Base-by-base conservation (phyloP, 495 filamentous ascomycete genomes). In the Penicillium goetzii region DNA sequence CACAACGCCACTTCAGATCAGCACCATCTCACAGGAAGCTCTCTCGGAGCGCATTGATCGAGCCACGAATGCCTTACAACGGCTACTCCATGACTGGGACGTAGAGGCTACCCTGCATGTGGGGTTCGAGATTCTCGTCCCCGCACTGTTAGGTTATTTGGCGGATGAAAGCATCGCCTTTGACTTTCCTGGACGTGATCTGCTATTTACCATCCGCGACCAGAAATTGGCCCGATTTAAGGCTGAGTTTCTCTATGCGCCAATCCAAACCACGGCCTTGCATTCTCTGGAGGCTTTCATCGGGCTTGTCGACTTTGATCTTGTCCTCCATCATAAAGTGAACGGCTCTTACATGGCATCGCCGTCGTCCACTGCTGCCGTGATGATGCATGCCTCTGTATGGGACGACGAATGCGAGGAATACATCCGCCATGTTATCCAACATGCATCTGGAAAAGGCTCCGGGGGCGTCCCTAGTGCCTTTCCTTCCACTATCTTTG, bases 281-380 rank as follows among this genome's bases (percentile, higher is more conserved):
- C 79, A 84, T 56, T 82, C 80, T 2, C 65, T 84, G 4, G 82
- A 84, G 53, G 76, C 80, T 3, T 80, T 83, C 47, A 71, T 79
- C 4, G 81, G 78, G 12, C 70, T 70, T 15, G 57, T 83, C 12
- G 72, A 80, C 43, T 82, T 84, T 58, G 69, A 81, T 51, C 73
- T 67, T 33, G 68, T 84, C 12, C 68, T 60, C 3, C 78, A 83
- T n/a, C 78, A 83, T 50, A 77, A 75, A 58, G 70, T 74, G 21
- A 68, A 69, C 55, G 82, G 81, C 8, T 71, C 71, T 2, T 79
- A 82, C 64, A 69, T 83, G 75, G 80, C 70, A 6, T 84, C 82
- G 7, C 82, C 83, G 12, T 81, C 81, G 14, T 76, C 79, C 1
- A 85, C 80, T 7, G 77, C 79, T 10, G 80, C 78, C 10, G 81